Evolutionary conservation across 208 protist species (phyloP).

Genomic region (Leishmania mexicana): DNA sequence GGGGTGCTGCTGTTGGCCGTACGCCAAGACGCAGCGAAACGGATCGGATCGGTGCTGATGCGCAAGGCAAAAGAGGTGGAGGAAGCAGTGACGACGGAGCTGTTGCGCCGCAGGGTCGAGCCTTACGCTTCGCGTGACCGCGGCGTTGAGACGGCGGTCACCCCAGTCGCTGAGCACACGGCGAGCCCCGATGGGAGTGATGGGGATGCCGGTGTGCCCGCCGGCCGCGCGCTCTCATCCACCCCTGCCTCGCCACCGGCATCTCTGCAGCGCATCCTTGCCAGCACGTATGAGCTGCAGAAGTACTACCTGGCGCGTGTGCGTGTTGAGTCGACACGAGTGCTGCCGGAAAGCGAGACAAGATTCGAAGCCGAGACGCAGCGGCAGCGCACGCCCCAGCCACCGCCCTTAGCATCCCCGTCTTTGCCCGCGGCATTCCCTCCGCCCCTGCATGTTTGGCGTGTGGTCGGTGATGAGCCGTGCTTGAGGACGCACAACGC

Average conservation of each 20-base stretch:
- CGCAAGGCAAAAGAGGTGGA: slow-evolving; percentile 71
- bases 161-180: not conserved
- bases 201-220: not conserved
- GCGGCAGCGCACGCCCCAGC: slow-evolving; percentile 1
- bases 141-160: not conserved
- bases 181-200: not conserved
- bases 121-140: not conserved
- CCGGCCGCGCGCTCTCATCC: not conserved
- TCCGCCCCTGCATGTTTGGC: not conserved
- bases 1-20: slow-evolving; percentile 82
- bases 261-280: slow-evolving; percentile 19
- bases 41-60: slow-evolving; percentile 59
- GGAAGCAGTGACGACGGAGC: slow-evolving; percentile 25
- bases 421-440: not conserved
- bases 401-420: not conserved
- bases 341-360: not conserved
- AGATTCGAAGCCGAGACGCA: not conserved
- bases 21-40: slow-evolving; percentile 43
- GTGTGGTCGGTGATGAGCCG: slow-evolving; percentile 7
- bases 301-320: slow-evolving; percentile 47
- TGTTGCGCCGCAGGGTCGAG: not conserved
- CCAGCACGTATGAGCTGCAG: slow-evolving; percentile 26
- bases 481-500: slow-evolving; percentile 19
- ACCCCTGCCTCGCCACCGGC: not conserved
- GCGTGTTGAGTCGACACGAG: not conserved